phyloP scores from a whole-genome alignment of 106 monocot species.

The Chionographis japonica region DNA sequence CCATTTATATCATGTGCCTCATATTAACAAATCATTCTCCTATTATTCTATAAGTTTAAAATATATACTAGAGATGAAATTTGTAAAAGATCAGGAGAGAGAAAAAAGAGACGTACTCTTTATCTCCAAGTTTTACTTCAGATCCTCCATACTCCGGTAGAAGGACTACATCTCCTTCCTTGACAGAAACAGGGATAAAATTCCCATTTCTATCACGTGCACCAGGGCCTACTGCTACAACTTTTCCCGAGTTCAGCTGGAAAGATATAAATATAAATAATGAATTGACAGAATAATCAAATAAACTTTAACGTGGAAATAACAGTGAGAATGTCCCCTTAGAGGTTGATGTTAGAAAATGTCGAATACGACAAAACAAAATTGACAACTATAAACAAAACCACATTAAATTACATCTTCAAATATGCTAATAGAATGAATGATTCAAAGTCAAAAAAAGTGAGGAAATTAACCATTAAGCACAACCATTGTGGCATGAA shows the following conservation, averaged over 20 bases:
- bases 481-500: too few relatives aligned
- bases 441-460: too few relatives aligned
- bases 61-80: not conserved
- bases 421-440: too few relatives aligned
- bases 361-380: too few relatives aligned
- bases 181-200: slow-evolving; percentile 56
- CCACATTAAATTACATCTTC: too few relatives aligned
- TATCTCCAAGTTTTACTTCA: slow-evolving; percentile 90
- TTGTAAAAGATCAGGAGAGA: not conserved
- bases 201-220: slow-evolving; percentile 63
- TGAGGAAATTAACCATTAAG: too few relatives aligned
- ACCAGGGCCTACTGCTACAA: slow-evolving; percentile 84
- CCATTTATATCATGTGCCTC: too few relatives aligned
- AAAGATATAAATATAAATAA: not conserved
- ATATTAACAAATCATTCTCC: slow-evolving; percentile 2
- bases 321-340: not conserved
- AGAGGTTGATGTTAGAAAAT: too few relatives aligned
- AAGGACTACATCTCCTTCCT: slow-evolving; percentile 88
- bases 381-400: too few relatives aligned
- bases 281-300: not conserved
- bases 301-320: too few relatives aligned
- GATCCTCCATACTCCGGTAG: slow-evolving; percentile 92
- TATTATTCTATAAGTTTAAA: not conserved
- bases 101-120: slow-evolving; percentile 49
- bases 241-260: slow-evolving; percentile 85